Evolutionary conservation across 208 protist genomes (phyloP).

Genomic region (Kentomonas sorsogonicus): DNA sequence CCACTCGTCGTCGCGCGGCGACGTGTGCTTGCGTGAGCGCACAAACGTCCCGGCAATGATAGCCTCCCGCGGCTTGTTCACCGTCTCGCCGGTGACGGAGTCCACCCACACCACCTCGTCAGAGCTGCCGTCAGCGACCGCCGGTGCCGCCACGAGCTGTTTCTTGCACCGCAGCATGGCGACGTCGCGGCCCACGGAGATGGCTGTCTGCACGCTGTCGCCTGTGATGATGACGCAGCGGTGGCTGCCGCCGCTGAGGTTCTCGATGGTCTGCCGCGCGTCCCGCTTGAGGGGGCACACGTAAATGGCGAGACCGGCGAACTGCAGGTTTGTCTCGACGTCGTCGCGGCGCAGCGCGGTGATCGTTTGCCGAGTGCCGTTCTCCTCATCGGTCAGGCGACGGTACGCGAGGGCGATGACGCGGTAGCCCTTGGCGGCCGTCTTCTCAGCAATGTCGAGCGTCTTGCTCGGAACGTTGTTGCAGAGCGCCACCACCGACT

Average conservation of each 20-base stretch:
- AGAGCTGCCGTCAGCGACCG: slow-evolving; percentile 9
- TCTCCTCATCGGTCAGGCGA: slow-evolving; percentile 41
- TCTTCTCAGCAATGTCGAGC: slow-evolving; percentile 69
- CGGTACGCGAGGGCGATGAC: slow-evolving; percentile 96
- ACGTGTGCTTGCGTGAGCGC: slow-evolving; percentile 26
- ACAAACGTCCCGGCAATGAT: slow-evolving; percentile 62
- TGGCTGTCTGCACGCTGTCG: slow-evolving; percentile 96
- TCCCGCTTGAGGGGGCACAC: slow-evolving; percentile 94
- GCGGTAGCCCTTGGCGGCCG: slow-evolving; percentile 89
- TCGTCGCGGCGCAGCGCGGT: slow-evolving; percentile 64
- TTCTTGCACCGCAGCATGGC: slow-evolving; percentile 62
- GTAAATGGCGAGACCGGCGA: slow-evolving; percentile 96
- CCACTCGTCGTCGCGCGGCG: slow-evolving; percentile 49
- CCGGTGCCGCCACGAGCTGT: slow-evolving; percentile 53
- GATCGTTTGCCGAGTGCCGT: slow-evolving; percentile 36
- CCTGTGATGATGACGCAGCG: slow-evolving; percentile 97
- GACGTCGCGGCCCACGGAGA: slow-evolving; percentile 93
- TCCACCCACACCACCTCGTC: slow-evolving; percentile 50
- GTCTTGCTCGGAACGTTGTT: slow-evolving; percentile 73
- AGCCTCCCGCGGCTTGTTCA: slow-evolving; percentile 12
- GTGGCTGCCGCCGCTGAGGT: slow-evolving; percentile 78
- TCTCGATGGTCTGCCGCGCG: slow-evolving; percentile 72
- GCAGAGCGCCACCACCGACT: slow-evolving; percentile 90
- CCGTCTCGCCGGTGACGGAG: slow-evolving; percentile 30
- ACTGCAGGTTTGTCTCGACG: slow-evolving; percentile 89